Evolutionary conservation across 345 rosid species (phyloP).

Genomic region (Brassica incana): DNA sequence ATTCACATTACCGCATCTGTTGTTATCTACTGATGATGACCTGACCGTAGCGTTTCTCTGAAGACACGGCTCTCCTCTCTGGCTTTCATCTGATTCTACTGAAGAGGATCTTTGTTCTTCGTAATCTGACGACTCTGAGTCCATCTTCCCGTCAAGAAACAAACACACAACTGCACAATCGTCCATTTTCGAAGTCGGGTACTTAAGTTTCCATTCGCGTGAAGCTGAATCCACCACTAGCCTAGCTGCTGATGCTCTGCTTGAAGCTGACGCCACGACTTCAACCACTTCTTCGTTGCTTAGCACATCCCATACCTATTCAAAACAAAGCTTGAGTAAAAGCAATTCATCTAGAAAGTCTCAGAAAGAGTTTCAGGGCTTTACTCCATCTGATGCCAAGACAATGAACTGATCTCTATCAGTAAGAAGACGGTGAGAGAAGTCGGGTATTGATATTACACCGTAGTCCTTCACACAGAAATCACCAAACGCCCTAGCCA

Average conservation of each 20-base stretch:
- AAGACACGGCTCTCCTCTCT: conserved; percentile 75
- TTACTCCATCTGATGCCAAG: conserved; percentile 98
- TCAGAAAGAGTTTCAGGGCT: conserved; percentile 11
- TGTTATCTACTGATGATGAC: conserved; percentile 49
- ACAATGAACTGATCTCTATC: conserved; percentile 93
- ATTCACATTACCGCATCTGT: conserved; percentile 41
- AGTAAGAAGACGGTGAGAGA: conserved; percentile 79
- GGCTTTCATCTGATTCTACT: conserved; percentile 74
- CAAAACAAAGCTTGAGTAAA: conserved; percentile 11
- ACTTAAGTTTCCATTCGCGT: conserved; percentile 91
- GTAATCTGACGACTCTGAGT: conserved; percentile 65
- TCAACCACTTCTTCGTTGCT: conserved; percentile 97
- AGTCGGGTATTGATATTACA: conserved; percentile 90
- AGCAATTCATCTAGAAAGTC: too few relatives aligned
- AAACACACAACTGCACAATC: conserved; percentile 99
- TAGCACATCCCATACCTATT: conserved; percentile 96
- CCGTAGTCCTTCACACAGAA: conserved; percentile 99
- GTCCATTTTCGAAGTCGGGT: conserved; percentile 99
- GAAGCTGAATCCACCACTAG: conserved; percentile 84
- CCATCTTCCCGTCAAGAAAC: conserved; percentile 96
- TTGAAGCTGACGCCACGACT: conserved; percentile 80
- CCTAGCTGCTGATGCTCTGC: conserved; percentile 86
- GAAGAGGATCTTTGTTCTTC: conserved; percentile 80
- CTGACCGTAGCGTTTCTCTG: conserved; percentile 89
- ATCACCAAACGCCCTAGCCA: conserved; percentile 99